Percentiles rank a stretch among this genome's conserved stretches.
Conservation (phyloP, 208 protist genomes). For the Strigomonas culicis region DNA sequence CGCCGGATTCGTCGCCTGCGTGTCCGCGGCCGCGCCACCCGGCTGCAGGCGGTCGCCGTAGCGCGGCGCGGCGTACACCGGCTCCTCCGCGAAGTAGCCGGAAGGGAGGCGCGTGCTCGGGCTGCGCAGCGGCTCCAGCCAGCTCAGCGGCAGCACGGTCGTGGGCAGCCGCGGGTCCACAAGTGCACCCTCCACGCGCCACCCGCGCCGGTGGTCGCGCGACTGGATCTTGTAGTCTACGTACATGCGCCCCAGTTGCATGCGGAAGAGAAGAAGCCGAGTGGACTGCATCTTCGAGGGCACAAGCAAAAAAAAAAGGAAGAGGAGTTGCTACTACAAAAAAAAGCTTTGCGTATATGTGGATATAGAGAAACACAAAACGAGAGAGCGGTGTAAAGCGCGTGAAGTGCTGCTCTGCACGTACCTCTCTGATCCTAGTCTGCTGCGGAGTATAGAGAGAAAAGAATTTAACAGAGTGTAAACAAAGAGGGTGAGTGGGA, state of each 20-base stretch:
- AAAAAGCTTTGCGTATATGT: background rate
- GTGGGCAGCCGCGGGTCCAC: constrained; percentile 64
- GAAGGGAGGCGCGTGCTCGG: constrained; percentile 60
- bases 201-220: constrained; percentile 65
- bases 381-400: background rate
- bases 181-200: constrained; percentile 74
- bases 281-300: no score
- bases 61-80: constrained; percentile 32
- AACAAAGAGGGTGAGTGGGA: background rate
- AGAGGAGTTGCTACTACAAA: background rate
- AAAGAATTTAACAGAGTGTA: constrained; percentile 1
- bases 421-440: no score
- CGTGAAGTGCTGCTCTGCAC: no score
- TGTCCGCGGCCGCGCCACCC: constrained; percentile 4
- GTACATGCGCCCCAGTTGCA: constrained; percentile 62
- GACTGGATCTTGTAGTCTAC: constrained; percentile 85
- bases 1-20: background rate
- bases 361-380: constrained; percentile 1
- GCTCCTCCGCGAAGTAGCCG: constrained; percentile 69
- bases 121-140: constrained; percentile 78
- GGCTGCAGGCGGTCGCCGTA: constrained; percentile 27
- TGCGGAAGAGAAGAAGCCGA: constrained; percentile 36
- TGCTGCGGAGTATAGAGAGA: no score
- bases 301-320: no score
- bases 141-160: constrained; percentile 64